Evolutionary conservation across 257 asterid genomes (phyloP), one percentile per base, ranked within the genome.

Genomic region (Solanum bukasovii): DNA sequence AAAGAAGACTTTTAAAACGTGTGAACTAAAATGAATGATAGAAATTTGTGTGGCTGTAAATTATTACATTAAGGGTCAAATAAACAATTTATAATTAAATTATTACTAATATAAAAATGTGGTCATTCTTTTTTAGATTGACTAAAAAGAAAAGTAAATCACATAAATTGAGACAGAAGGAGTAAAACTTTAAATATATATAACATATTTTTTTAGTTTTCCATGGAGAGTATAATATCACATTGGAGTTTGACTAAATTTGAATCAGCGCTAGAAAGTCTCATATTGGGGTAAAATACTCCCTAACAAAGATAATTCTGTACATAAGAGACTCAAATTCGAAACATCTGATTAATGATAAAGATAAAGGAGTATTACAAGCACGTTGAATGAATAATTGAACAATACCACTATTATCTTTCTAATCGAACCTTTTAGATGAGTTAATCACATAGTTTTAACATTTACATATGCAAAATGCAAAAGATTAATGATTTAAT

Each of bases 101-200:
- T 42, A 42, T 42, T 42, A 42, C 1, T 42, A 42, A 42, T 42
- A 42, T 42, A 42, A 0, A 42, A 11, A 42, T 11, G 14, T 42
- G 0, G 0, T 11, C 14, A 11, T 42, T 42, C 0, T 42, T 42
- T 42, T 42, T 42, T 0, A 0, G 0, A 42, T 0, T 3, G 5
- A 11, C 5, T 1, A 0, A 42, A 42, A 42, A 42, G 0, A 0
- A 42, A 42, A 42, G 0, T 11, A 42, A 11, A 0, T 42, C 2
- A 11, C 0, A 42, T 42, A 42, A 42, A 42, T 42, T 42, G 1
- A 0, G 2, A 11, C 2, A 42, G 0, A 42, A 0, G 49, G 0
- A 42, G 14, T 21, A 35, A 37, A 12, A 75, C 56, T 46, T 46
- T 46, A 4, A 46, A 13, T 46, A 46, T 13, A 13, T 46, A 4